Percentiles rank a stretch among this genome's conserved stretches.
These are phyloP conservation scores for Kodamaea fungicola DNA, from an alignment of 1,139 yeast species.

Conservation along the genomic window DNA sequence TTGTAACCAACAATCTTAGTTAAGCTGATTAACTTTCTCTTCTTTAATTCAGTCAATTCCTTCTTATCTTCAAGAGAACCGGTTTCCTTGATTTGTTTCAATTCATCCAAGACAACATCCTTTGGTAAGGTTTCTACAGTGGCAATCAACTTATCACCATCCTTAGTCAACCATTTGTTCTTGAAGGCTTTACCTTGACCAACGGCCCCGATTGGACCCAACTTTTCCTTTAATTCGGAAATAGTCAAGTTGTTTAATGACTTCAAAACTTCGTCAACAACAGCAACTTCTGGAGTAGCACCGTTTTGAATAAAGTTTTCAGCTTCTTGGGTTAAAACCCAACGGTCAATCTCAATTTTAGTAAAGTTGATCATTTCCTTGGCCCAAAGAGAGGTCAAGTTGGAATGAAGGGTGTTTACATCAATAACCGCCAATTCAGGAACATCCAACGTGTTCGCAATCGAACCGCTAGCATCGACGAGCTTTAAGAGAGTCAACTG, in stretches of 20 bases:
- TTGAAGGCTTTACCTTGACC: slow-evolving; percentile 99
- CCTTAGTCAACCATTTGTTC: slow-evolving; percentile 92
- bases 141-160: slow-evolving; percentile 74
- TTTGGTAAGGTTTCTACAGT: slow-evolving; percentile 50
- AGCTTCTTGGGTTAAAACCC: slow-evolving; percentile 81
- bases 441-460: slow-evolving; percentile 61
- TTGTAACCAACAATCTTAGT: slow-evolving; percentile 73
- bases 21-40: slow-evolving; percentile 79
- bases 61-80: slow-evolving; percentile 62
- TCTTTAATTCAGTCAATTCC: slow-evolving; percentile 80
- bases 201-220: slow-evolving; percentile 81
- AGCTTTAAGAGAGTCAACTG: slow-evolving; percentile 61
- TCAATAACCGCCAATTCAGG: slow-evolving; percentile 42
- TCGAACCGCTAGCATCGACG: slow-evolving; percentile 49
- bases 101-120: slow-evolving; percentile 66
- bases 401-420: slow-evolving; percentile 54
- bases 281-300: slow-evolving; percentile 78
- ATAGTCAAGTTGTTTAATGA: slow-evolving; percentile 79
- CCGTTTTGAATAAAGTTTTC: slow-evolving; percentile 74
- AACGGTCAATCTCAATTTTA: slow-evolving; percentile 71
- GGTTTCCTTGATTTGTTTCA: slow-evolving; percentile 54
- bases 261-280: slow-evolving; percentile 71
- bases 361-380: slow-evolving; percentile 75
- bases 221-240: slow-evolving; percentile 69
- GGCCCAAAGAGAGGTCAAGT: slow-evolving; percentile 82